Evolutionary conservation across 768 basidiomycete genomes (phyloP).

Genomic region (Leccinum variicolor): DNA sequence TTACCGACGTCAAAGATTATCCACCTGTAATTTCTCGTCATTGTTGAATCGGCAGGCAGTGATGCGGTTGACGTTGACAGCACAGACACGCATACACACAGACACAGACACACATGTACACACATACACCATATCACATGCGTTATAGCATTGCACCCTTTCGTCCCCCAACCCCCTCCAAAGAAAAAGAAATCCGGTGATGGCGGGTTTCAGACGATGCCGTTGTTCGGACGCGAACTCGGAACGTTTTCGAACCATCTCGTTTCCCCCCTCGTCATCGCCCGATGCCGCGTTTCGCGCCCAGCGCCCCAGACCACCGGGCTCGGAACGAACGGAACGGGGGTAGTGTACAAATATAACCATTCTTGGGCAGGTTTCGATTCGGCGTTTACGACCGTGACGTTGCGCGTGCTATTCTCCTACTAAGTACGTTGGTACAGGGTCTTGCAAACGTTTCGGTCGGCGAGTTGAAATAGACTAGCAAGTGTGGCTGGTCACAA

Average conservation of each 20-base stretch:
- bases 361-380: conserved; percentile 3
- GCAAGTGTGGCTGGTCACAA: too few species aligned
- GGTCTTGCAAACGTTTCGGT: too few species aligned
- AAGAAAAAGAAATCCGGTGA: background rate
- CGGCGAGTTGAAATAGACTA: too few species aligned
- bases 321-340: background rate
- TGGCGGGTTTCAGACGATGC: background rate
- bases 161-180: too few species aligned
- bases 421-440: too few species aligned
- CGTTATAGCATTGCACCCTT: background rate
- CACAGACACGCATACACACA: background rate
- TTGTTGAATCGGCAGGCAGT: background rate
- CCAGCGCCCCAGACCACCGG: background rate
- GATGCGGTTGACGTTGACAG: background rate
- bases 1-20: conserved; percentile 13
- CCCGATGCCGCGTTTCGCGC: background rate
- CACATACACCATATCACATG: background rate
- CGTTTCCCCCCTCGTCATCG: background rate
- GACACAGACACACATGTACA: background rate
- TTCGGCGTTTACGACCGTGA: conserved; percentile 8
- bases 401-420: conserved; percentile 14
- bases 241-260: background rate
- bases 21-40: conserved; percentile 5
- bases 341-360: background rate
- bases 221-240: background rate